These are phyloP conservation scores for Sphaerosporella brunnea DNA, from an alignment of 495 filamentous ascomycete genomes.

Conservation along the genomic window DNA sequence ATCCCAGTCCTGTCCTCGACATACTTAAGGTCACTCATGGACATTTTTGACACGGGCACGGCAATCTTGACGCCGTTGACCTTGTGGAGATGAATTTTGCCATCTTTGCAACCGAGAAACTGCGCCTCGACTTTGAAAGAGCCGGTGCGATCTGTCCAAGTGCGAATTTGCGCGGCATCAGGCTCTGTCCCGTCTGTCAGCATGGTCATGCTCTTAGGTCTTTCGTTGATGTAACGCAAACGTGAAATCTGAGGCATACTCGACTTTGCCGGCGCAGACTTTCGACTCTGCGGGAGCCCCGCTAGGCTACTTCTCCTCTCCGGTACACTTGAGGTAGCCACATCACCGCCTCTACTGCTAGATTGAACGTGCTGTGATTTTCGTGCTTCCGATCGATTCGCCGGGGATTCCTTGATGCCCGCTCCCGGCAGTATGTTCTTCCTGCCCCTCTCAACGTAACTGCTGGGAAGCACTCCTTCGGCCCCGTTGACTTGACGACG, in stretches of 20 bases:
- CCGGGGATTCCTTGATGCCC: conserved; percentile 22
- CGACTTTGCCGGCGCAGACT: conserved; percentile 16
- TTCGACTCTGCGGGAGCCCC: conserved; percentile 2
- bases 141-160: conserved; percentile 86
- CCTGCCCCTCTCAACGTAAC: conserved; percentile 57
- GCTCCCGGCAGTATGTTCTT: conserved; percentile 7
- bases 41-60: conserved; percentile 89
- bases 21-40: conserved; percentile 81
- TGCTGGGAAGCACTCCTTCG: conserved; percentile 95
- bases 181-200: conserved; percentile 42
- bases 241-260: conserved; percentile 23
- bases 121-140: conserved; percentile 96
- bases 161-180: conserved; percentile 63
- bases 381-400: not conserved
- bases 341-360: not conserved
- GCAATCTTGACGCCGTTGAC: conserved; percentile 96
- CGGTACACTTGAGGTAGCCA: not conserved
- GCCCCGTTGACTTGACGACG: conserved; percentile 73
- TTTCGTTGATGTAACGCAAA: conserved; percentile 23
- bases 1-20: conserved; percentile 73
- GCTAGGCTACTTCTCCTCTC: conserved; percentile 7
- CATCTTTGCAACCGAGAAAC: conserved; percentile 81
- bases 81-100: conserved; percentile 97
- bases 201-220: conserved; percentile 15
- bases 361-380: not conserved